phyloP scores from a whole-genome alignment of 2,329 filamentous ascomycete species.

The Botryosphaeria agaves region DNA sequence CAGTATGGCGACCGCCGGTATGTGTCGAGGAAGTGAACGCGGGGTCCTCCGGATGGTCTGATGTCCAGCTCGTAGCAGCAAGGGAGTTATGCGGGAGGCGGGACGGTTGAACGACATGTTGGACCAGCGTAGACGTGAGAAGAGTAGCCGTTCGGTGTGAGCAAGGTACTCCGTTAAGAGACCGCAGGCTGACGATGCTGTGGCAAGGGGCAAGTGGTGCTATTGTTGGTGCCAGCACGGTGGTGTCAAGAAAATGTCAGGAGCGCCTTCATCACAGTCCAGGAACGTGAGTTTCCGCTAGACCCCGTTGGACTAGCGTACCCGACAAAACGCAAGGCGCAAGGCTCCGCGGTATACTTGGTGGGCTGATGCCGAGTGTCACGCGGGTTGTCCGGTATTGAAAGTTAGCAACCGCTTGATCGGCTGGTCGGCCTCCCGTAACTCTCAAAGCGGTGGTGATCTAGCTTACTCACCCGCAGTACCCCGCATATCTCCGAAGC shows the following conservation, averaged over 20 bases:
- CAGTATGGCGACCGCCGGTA: conserved; percentile 40
- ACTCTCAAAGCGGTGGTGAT: too few relatives aligned
- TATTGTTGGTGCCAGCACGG: not conserved
- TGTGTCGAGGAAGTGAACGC: conserved; percentile 27
- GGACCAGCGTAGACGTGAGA: conserved; percentile 1
- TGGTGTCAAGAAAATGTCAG: not conserved
- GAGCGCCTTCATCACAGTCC: too few relatives aligned
- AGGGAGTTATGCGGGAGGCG: conserved; percentile 26
- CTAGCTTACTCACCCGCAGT: too few relatives aligned
- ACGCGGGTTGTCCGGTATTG: too few relatives aligned
- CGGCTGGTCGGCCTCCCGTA: too few relatives aligned
- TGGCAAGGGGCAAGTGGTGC: not conserved
- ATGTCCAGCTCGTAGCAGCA: conserved; percentile 26
- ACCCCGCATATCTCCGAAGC: too few relatives aligned
- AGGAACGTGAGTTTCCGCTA: too few relatives aligned
- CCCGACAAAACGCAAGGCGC: too few relatives aligned
- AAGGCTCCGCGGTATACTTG: too few relatives aligned
- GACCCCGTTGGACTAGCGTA: too few relatives aligned
- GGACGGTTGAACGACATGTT: conserved; percentile 28
- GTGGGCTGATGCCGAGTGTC: too few relatives aligned
- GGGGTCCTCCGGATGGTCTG: conserved; percentile 22
- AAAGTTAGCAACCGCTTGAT: too few relatives aligned
- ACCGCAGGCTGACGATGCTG: not conserved
- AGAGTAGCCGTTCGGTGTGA: not conserved
- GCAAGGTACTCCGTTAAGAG: not conserved